Evolutionary conservation across 441 rosid species (phyloP).

Genomic region (Pelargonium myrrhifolium): DNA sequence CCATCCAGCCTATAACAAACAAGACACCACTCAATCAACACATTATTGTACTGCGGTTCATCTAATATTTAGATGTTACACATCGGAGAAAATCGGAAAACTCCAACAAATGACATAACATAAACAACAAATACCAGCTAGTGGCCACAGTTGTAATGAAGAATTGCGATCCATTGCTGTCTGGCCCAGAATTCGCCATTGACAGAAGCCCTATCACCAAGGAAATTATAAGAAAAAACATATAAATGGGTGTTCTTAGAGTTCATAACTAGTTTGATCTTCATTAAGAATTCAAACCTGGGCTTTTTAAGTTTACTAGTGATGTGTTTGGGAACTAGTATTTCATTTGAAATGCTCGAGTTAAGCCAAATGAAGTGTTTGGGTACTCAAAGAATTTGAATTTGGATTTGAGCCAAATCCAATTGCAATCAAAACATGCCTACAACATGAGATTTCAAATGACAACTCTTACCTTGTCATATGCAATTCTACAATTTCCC

Average conservation of each 20-base stretch:
- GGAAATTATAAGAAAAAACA: not conserved
- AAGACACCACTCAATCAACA: not conserved
- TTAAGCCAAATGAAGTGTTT: no score
- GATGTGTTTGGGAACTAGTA: no score
- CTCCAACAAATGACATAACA: not conserved
- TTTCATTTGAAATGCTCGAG: no score
- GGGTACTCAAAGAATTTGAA: no score
- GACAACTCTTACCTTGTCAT: no score
- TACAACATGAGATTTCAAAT: no score
- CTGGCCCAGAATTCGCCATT: slow-evolving; percentile 64
- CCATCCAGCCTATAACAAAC: slow-evolving; percentile 51
- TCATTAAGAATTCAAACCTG: no score
- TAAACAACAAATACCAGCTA: slow-evolving; percentile 38
- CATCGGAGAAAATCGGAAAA: not conserved
- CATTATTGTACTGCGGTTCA: not conserved
- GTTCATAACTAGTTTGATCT: not conserved
- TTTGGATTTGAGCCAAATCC: no score
- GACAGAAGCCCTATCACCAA: slow-evolving; percentile 40
- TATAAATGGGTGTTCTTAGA: not conserved
- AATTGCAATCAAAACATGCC: no score
- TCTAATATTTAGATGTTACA: not conserved
- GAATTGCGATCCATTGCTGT: slow-evolving; percentile 64
- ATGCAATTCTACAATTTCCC: no score
- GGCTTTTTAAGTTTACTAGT: no score
- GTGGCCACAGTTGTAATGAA: slow-evolving; percentile 54